phyloP scores from a whole-genome alignment of 2,329 filamentous ascomycete genomes.

The Curvularia spicifera region DNA sequence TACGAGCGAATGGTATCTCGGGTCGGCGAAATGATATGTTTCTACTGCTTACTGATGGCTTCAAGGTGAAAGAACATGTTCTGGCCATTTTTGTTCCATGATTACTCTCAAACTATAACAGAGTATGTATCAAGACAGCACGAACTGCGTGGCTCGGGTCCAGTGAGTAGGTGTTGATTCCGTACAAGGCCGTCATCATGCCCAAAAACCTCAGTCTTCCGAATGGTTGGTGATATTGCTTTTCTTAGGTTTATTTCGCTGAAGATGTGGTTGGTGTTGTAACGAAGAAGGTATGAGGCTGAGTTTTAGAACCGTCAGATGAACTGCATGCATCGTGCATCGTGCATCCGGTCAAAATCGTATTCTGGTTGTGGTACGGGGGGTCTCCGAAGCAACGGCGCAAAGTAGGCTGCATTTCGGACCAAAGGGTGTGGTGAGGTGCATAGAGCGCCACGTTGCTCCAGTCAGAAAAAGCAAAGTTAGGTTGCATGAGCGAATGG shows the following conservation, averaged over 20 bases:
- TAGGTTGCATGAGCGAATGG: conserved; percentile 16
- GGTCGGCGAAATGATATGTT: background rate
- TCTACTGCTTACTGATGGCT: background rate
- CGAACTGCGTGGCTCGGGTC: background rate
- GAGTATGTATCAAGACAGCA: background rate
- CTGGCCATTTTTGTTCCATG: background rate
- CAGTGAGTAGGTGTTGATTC: background rate
- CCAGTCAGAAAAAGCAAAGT: conserved; percentile 6
- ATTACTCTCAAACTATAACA: background rate
- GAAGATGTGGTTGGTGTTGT: background rate
- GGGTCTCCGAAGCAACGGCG: conserved; percentile 9
- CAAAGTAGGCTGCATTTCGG: conserved; percentile 10
- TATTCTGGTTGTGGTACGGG: conserved; percentile 5
- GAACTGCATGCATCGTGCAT: conserved; percentile 16
- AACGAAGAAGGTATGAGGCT: conserved; percentile 21
- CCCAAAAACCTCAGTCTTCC: background rate
- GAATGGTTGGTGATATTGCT: background rate
- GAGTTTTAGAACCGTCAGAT: conserved; percentile 14
- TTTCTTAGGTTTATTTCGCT: too few relatives aligned
- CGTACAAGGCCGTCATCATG: background rate
- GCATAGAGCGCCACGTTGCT: conserved; percentile 19
- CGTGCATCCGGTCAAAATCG: conserved; percentile 27
- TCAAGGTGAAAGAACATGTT: background rate
- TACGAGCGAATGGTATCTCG: too few relatives aligned
- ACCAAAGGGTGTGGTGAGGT: conserved; percentile 15